Conservation (phyloP, 116 monocot genomes). For the Trichopus zeylanicus region DNA sequence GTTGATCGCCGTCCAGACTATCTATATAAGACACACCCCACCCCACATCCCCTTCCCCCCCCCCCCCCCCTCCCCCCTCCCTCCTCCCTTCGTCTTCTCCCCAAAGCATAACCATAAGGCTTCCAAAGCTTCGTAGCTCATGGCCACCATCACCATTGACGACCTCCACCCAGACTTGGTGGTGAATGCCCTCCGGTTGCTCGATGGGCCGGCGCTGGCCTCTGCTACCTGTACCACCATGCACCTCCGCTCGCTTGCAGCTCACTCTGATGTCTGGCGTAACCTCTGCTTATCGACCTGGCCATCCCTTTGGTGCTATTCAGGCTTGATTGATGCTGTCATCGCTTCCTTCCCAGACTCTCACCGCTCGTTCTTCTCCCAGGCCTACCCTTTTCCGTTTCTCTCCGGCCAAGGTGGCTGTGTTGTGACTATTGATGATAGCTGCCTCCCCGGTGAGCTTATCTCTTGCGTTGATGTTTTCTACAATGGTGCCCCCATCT, state of each 20-base stretch:
- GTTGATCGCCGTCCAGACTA: no score
- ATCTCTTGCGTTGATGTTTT: constrained; percentile 65
- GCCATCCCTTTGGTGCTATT: constrained; percentile 53
- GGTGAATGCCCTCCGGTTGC: constrained; percentile 25
- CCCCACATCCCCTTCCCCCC: no score
- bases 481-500: constrained; percentile 33
- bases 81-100: no score
- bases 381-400: constrained; percentile 49
- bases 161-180: constrained; percentile 73
- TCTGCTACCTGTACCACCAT: constrained; percentile 33
- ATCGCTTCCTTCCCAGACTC: constrained; percentile 1
- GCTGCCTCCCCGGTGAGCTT: constrained; percentile 20
- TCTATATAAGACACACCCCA: no score
- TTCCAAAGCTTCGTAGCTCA: no score
- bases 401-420: background rate
- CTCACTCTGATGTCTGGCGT: constrained; percentile 40
- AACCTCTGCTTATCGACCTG: constrained; percentile 57
- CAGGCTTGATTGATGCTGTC: constrained; percentile 7
- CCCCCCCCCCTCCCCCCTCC: no score
- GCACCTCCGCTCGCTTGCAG: constrained; percentile 35
- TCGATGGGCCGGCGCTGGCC: constrained; percentile 64
- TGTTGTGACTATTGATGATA: no score
- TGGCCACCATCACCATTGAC: constrained; percentile 26
- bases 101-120: no score
- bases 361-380: constrained; percentile 41